A percentile compares a stretch with the other conserved stretches of the same genome.
phyloP scores from a whole-genome alignment of 208 protist genomes.

The Leishmania guyanensis region DNA sequence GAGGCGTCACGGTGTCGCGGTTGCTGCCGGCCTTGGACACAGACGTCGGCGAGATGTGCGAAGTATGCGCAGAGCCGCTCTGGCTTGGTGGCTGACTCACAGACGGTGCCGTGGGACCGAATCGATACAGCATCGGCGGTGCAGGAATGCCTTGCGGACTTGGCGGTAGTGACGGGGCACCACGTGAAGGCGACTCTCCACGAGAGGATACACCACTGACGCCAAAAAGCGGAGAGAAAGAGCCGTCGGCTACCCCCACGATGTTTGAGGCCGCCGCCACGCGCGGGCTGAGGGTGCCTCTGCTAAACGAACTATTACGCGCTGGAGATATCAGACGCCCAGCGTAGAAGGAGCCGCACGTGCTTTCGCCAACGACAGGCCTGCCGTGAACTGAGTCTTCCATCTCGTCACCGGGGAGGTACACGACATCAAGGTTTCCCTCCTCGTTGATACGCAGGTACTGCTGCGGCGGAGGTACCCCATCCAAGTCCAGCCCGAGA shows the following conservation, averaged over 20 bases:
- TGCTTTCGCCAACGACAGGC: constrained; percentile 42
- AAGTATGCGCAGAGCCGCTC: constrained; percentile 22
- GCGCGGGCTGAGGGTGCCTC: constrained; percentile 32
- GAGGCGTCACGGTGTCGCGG: constrained; percentile 23
- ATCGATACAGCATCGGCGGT: constrained; percentile 29
- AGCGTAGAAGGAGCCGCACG: constrained; percentile 30
- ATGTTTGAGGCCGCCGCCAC: constrained; percentile 11
- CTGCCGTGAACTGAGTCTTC: constrained; percentile 42
- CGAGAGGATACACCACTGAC: constrained; percentile 32
- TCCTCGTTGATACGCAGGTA: constrained; percentile 84
- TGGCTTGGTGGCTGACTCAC: constrained; percentile 18
- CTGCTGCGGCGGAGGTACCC: constrained; percentile 52
- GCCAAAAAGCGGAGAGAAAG: constrained; percentile 35
- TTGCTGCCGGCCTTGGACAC: constrained; percentile 22
- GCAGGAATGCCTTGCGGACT: constrained; percentile 38
- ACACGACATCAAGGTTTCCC: constrained; percentile 79
- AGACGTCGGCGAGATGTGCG: constrained; percentile 26
- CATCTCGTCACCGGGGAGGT: constrained; percentile 63
- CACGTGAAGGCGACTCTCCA: constrained; percentile 58
- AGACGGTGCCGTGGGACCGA: neutral
- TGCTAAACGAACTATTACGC: constrained; percentile 48
- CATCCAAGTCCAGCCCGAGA: constrained; percentile 35
- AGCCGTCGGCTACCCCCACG: constrained; percentile 14
- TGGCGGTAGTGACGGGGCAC: constrained; percentile 8
- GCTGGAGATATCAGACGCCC: constrained; percentile 44